Evolutionary conservation across 1,139 yeast genomes (phyloP), one percentile per base, ranked within the genome.

Genomic region (Saccharomyces pastorianus): DNA sequence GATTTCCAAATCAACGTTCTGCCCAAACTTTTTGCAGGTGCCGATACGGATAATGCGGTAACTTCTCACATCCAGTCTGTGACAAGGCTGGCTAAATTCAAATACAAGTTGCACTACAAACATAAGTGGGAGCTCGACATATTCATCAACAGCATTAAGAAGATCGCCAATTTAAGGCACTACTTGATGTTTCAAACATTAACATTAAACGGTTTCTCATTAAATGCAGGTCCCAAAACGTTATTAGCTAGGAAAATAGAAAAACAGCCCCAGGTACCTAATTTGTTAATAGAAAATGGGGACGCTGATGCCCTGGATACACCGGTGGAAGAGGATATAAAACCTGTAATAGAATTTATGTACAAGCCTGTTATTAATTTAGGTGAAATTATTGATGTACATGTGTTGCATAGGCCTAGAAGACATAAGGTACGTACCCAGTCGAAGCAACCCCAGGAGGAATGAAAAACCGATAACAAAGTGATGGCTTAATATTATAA

Each of bases 111-210:
- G 26, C 61, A 56, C 51, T 68, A 60, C 53, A 59, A 61, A 34
- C 54, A 59, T 2, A 61, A 65, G 42, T 68, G 72, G 72, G 68
- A 63, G 44, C 53, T 65, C 7, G 67, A 67, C 46, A 64, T 68
- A 6, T 61, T 62, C 50, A 58, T 68, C 23, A 61, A 58, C 23
- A 64, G 60, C 51, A 58, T 62, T 8, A 59, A 60, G 42, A 62
- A 58, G 34, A 56, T 68, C 17, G 52, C 58, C 6, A 57, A 59
- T 14, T 60, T 67, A 27, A 56, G 71, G 47, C 58, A 64, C 8
- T 59, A 54, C 25, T 52, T 67, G n/a, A 48, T 62, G 17, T 60
- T 60, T 41, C 59, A 57, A 26, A 56, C 54, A n/a, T 38, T 38
- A 38, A 38, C 44, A 8, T 23, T 14, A 4, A 25, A 46, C 8